A percentile compares a stretch with the other conserved stretches of the same genome.
Conservation (phyloP, 768 basidiomycete genomes). For the Calocybe cyanea region DNA sequence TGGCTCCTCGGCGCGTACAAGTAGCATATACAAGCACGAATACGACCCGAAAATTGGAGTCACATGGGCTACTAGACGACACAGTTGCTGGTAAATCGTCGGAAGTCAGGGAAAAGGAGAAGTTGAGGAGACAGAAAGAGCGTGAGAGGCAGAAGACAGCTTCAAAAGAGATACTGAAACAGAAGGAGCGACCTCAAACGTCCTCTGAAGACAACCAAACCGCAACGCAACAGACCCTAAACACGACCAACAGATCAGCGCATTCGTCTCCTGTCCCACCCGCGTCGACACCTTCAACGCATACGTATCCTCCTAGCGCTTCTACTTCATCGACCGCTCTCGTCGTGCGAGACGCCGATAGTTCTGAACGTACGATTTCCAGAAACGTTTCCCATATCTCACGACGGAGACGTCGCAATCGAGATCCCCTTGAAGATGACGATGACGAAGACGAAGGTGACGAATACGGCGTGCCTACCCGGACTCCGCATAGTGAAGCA, state of each 20-base stretch:
- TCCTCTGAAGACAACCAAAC: constrained; percentile 25
- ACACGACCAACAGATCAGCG: constrained; percentile 18
- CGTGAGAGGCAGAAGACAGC: constrained; percentile 20
- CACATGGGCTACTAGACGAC: constrained; percentile 63
- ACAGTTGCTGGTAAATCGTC: constrained; percentile 20
- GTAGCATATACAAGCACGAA: constrained; percentile 74
- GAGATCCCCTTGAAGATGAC: constrained; percentile 23
- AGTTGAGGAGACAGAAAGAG: constrained; percentile 19
- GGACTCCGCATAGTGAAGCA: constrained; percentile 61
- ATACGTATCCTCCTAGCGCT: constrained; percentile 16
- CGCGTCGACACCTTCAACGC: constrained; percentile 18
- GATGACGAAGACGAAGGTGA: constrained; percentile 34
- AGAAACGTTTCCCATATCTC: constrained; percentile 16
- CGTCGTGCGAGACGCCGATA: constrained; percentile 4
- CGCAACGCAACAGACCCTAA: constrained; percentile 20
- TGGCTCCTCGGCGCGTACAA: constrained; percentile 75
- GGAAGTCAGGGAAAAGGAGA: constrained; percentile 30
- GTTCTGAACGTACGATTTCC: constrained; percentile 9
- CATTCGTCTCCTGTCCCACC: constrained; percentile 16
- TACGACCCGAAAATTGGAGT: constrained; percentile 63
- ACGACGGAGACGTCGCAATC: constrained; percentile 24
- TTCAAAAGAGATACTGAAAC: constrained; percentile 25
- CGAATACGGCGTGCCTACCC: constrained; percentile 30
- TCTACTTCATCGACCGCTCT: constrained; percentile 7
- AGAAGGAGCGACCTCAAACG: constrained; percentile 24